Conservation (phyloP, 2,329 filamentous ascomycete genomes). For the Pleomassaria siparia region DNA sequence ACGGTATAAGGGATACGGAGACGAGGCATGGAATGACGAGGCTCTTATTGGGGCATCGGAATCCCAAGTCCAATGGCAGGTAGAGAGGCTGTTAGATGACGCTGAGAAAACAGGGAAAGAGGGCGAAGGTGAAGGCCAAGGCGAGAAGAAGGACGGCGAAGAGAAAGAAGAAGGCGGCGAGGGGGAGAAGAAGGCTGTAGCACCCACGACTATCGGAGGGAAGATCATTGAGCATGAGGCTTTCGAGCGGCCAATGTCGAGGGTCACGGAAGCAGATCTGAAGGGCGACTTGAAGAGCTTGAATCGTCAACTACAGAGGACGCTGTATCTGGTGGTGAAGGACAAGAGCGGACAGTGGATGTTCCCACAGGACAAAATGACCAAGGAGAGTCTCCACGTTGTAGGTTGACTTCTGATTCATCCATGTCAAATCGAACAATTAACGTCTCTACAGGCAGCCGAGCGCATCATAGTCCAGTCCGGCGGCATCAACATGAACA, state of each 20-base stretch:
- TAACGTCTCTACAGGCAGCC: slow-evolving; percentile 65
- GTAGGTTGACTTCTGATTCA: slow-evolving; percentile 56
- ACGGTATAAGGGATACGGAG: slow-evolving; percentile 73
- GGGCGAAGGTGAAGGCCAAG: slow-evolving; percentile 39
- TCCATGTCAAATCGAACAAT: neutral
- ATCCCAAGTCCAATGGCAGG: slow-evolving; percentile 63
- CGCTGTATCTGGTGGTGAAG: slow-evolving; percentile 85
- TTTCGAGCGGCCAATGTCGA: slow-evolving; percentile 69
- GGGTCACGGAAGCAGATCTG: slow-evolving; percentile 76
- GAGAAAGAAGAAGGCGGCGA: slow-evolving; percentile 11
- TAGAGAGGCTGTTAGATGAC: slow-evolving; percentile 72
- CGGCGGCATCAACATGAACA: slow-evolving; percentile 95
- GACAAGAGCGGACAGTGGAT: slow-evolving; percentile 71
- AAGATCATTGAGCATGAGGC: slow-evolving; percentile 52
- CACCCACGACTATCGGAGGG: slow-evolving; percentile 28
- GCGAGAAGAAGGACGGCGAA: slow-evolving; percentile 29
- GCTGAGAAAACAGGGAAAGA: slow-evolving; percentile 60
- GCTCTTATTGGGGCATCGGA: slow-evolving; percentile 72
- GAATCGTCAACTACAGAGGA: slow-evolving; percentile 76
- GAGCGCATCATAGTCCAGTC: slow-evolving; percentile 74
- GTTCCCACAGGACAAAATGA: slow-evolving; percentile 74
- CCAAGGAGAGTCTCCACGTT: slow-evolving; percentile 76
- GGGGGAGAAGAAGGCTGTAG: slow-evolving; percentile 7
- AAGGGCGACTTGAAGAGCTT: slow-evolving; percentile 74
- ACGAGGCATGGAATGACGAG: slow-evolving; percentile 89